Conservation (phyloP, 2,329 filamentous ascomycete genomes). For the Fusarium multiceps region DNA sequence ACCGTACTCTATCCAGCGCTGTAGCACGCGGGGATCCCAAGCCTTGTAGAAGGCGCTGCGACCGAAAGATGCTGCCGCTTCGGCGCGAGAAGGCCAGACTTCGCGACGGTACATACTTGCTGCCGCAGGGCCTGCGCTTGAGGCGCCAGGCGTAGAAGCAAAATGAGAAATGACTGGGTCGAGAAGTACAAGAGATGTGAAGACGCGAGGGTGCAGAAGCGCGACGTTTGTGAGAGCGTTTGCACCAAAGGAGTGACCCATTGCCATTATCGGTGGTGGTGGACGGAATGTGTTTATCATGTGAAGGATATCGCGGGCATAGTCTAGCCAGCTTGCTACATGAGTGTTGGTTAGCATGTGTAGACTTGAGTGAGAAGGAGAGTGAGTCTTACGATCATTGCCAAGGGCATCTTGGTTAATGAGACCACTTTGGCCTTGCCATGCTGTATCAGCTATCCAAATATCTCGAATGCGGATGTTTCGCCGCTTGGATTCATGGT, state of each 20-base stretch:
- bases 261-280: conserved; percentile 82
- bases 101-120: conserved; percentile 80
- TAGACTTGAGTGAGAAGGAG: background rate
- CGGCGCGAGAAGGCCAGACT: conserved; percentile 80
- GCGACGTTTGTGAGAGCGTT: conserved; percentile 77
- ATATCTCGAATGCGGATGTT: conserved; percentile 81
- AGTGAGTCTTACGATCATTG: conserved; percentile 76
- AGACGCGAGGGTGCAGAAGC: conserved; percentile 82
- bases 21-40: conserved; percentile 86
- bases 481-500: conserved; percentile 64
- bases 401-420: conserved; percentile 81
- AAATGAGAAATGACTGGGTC: conserved; percentile 79
- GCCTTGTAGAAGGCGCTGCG: conserved; percentile 76
- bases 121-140: conserved; percentile 58
- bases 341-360: conserved; percentile 17
- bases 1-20: conserved; percentile 71
- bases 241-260: conserved; percentile 92
- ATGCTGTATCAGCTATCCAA: conserved; percentile 90
- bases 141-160: conserved; percentile 52
- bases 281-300: conserved; percentile 85
- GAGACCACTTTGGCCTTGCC: conserved; percentile 82
- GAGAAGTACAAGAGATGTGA: conserved; percentile 80
- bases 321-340: conserved; percentile 78
- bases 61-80: conserved; percentile 73
- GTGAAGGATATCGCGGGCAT: conserved; percentile 84